Percentiles rank a stretch among this genome's conserved stretches.
phyloP scores from a whole-genome alignment of 805 yeast genomes.

The Lachancea fermentati region DNA sequence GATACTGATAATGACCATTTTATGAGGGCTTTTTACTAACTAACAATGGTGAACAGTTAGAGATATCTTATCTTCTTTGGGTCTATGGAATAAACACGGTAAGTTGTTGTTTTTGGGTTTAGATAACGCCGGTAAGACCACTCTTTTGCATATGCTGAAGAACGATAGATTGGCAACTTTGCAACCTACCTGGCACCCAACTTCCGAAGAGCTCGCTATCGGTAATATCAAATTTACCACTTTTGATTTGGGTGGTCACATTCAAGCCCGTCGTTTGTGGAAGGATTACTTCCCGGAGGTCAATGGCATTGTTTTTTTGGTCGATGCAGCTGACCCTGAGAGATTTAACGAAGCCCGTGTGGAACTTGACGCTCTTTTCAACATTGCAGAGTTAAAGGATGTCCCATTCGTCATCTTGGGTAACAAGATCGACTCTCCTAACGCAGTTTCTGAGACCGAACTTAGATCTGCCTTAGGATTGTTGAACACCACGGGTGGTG shows the following conservation, averaged over 20 bases:
- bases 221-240: constrained; percentile 97
- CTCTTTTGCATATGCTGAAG: constrained; percentile 76
- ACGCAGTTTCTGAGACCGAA: constrained; percentile 93
- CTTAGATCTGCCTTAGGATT: constrained; percentile 85
- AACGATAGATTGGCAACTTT: constrained; percentile 96
- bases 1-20: not conserved
- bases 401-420: constrained; percentile 95
- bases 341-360: constrained; percentile 93
- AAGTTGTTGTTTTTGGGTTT: constrained; percentile 91
- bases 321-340: constrained; percentile 95
- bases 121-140: constrained; percentile 97
- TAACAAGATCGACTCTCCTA: constrained; percentile 91
- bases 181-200: constrained; percentile 97
- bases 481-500: constrained; percentile 85
- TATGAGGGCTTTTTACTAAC: not conserved
- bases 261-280: constrained; percentile 99
- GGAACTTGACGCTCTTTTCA: constrained; percentile 88
- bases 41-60: constrained; percentile 40
- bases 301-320: constrained; percentile 91
- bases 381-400: constrained; percentile 80
- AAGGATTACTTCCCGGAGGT: constrained; percentile 99
- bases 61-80: constrained; percentile 72
- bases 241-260: constrained; percentile 97
- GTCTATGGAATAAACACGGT: constrained; percentile 92
- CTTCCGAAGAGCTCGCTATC: constrained; percentile 95